phyloP scores from a whole-genome alignment of 2,329 filamentous ascomycete genomes.

The Penicillium sp. region DNA sequence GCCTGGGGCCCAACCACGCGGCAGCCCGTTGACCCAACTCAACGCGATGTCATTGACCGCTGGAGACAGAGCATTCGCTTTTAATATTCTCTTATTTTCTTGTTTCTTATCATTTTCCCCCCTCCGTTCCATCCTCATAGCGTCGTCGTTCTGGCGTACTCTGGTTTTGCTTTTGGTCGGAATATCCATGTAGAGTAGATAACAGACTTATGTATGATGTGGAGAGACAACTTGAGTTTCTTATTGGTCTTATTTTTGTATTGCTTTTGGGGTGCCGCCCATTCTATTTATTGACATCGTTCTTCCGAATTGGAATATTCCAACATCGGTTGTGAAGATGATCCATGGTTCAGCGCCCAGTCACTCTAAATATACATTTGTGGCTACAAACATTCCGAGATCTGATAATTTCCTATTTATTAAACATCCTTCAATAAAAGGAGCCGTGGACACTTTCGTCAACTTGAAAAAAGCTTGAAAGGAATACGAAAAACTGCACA shows the following conservation, averaged over 20 bases:
- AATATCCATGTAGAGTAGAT: constrained; percentile 22
- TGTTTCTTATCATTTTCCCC: constrained; percentile 3
- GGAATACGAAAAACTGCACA: neutral
- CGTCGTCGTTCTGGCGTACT: constrained; percentile 16
- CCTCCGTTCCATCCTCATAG: constrained; percentile 15
- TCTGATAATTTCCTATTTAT: neutral
- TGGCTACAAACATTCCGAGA: neutral
- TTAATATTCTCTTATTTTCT: neutral
- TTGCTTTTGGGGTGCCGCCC: neutral
- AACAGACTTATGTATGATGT: constrained; percentile 12
- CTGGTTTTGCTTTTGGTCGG: constrained; percentile 4
- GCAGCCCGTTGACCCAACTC: constrained; percentile 47
- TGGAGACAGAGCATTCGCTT: constrained; percentile 53
- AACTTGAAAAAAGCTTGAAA: neutral
- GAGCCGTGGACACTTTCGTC: neutral
- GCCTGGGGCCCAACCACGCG: constrained; percentile 28
- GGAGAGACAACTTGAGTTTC: neutral
- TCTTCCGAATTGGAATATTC: neutral
- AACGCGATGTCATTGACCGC: constrained; percentile 58
- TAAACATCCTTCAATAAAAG: neutral
- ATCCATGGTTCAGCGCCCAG: neutral
- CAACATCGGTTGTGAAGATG: neutral
- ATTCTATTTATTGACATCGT: neutral
- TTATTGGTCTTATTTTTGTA: neutral
- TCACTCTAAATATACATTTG: neutral